Evolutionary conservation across 306 rosid genomes (phyloP).

Genomic region (Glycine tomentella): DNA sequence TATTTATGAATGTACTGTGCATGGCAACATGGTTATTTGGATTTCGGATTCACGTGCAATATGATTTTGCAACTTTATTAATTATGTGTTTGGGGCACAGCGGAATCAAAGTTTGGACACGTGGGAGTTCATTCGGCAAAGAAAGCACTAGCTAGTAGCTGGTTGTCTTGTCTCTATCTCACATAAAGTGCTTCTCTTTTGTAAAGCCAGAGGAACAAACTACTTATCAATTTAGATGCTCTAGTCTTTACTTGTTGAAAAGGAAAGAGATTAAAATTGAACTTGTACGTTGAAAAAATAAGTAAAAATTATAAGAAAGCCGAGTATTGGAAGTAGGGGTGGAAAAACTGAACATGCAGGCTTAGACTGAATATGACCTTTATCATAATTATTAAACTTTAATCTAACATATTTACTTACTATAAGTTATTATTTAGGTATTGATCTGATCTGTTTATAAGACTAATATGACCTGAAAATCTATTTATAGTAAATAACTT

Average conservation of each 20-base stretch:
- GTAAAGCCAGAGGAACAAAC: not conserved
- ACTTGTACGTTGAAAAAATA: slow-evolving; percentile 9
- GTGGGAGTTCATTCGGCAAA: slow-evolving; percentile 24
- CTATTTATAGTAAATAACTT: too few relatives aligned
- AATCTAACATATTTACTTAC: too few relatives aligned
- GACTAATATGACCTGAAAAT: too few relatives aligned
- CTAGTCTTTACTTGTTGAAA: slow-evolving; percentile 39
- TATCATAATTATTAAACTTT: too few relatives aligned
- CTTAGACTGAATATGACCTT: too few relatives aligned
- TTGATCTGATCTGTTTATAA: too few relatives aligned
- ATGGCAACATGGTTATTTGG: too few relatives aligned
- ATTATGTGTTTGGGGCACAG: not conserved
- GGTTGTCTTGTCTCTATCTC: slow-evolving; percentile 31
- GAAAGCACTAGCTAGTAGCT: not conserved
- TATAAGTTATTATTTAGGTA: too few relatives aligned
- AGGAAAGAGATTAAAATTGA: slow-evolving; percentile 29
- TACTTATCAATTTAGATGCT: not conserved
- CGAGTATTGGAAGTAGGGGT: not conserved
- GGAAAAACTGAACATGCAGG: too few relatives aligned
- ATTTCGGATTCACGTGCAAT: too few relatives aligned
- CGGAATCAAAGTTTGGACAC: slow-evolving; percentile 29
- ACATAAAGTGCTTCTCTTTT: slow-evolving; percentile 16
- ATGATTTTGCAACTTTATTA: too few relatives aligned
- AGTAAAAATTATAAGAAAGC: not conserved
- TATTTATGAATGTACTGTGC: too few relatives aligned